A percentile compares a stretch with the other conserved stretches of the same genome.
Evolutionary conservation across 768 basidiomycete genomes (phyloP).

Genomic region (Russula ochroleuca): DNA sequence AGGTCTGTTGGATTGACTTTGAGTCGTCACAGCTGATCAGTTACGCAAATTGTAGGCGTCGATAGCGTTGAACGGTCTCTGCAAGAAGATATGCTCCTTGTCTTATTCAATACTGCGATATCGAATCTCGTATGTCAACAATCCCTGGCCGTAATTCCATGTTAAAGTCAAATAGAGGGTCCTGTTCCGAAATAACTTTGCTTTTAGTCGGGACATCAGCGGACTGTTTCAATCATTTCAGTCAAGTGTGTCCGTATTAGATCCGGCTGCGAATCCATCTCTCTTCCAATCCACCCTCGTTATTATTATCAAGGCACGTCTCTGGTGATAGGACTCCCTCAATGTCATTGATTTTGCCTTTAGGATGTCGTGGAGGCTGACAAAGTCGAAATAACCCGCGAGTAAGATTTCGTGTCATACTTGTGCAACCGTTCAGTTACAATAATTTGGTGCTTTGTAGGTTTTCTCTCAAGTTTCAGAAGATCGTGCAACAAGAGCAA

Average conservation of each 20-base stretch:
- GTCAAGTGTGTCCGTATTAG: slow-evolving; percentile 52
- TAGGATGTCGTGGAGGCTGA: slow-evolving; percentile 67
- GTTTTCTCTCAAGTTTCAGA: slow-evolving; percentile 53
- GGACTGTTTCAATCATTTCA: slow-evolving; percentile 61
- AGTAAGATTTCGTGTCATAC: slow-evolving; percentile 40
- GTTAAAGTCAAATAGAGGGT: slow-evolving; percentile 48
- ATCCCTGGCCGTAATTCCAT: background rate
- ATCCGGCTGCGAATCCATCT: slow-evolving; percentile 54
- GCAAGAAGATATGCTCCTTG: slow-evolving; percentile 60
- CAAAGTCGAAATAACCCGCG: slow-evolving; percentile 51
- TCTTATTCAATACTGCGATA: slow-evolving; percentile 61
- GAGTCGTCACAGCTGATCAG: background rate
- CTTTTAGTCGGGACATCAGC: slow-evolving; percentile 54
- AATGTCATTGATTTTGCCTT: background rate
- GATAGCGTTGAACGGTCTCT: slow-evolving; percentile 60
- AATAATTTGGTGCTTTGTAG: slow-evolving; percentile 34
- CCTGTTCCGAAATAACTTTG: slow-evolving; percentile 62
- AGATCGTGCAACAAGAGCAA: slow-evolving; percentile 60
- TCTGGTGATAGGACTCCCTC: too few relatives aligned
- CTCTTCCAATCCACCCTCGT: slow-evolving; percentile 56
- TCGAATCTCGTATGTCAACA: slow-evolving; percentile 59
- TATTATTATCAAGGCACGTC: slow-evolving; percentile 58
- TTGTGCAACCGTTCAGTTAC: background rate
- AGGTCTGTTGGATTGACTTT: slow-evolving; percentile 41
- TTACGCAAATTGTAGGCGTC: slow-evolving; percentile 39